Conservation (phyloP, 2,329 filamentous ascomycete genomes). For the Pestalotiopsis sp. region DNA sequence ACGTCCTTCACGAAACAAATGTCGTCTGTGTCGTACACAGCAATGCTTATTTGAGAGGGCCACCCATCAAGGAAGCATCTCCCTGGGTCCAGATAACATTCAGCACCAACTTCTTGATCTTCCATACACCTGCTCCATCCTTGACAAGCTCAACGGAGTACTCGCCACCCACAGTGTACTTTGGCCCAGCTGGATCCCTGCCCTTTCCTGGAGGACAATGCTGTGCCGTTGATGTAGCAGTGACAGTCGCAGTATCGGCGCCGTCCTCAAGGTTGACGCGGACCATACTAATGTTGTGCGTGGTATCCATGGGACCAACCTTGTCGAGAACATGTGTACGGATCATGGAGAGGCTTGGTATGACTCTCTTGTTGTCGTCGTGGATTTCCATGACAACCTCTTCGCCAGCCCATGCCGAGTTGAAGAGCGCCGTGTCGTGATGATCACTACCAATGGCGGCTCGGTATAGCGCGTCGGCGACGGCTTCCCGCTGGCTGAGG, state of each 20-base stretch:
- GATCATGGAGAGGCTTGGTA: not conserved
- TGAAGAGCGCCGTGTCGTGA: not conserved
- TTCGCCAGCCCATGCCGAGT: conserved; percentile 1
- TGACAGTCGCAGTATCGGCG: not conserved
- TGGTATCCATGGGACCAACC: conserved; percentile 4
- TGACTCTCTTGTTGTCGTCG: conserved; percentile 1
- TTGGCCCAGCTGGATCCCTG: not conserved
- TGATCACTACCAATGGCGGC: not conserved
- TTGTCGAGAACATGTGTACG: not conserved
- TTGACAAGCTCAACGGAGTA: conserved; percentile 1
- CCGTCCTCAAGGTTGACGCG: not conserved
- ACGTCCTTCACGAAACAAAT: not conserved
- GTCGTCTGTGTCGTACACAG: not conserved
- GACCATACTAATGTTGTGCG: conserved; percentile 2
- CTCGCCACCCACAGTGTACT: not conserved
- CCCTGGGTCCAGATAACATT: not conserved
- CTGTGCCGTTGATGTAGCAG: conserved; percentile 1
- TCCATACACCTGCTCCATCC: conserved; percentile 1
- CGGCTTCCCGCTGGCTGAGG: not conserved
- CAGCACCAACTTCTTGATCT: not conserved
- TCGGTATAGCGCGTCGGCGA: not conserved
- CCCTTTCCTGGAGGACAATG: not conserved
- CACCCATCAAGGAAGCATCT: conserved; percentile 3
- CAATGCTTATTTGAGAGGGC: not conserved
- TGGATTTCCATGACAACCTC: conserved; percentile 3